phyloP scores from a whole-genome alignment of 116 monocot genomes.

The Trichopus zeylanicus region DNA sequence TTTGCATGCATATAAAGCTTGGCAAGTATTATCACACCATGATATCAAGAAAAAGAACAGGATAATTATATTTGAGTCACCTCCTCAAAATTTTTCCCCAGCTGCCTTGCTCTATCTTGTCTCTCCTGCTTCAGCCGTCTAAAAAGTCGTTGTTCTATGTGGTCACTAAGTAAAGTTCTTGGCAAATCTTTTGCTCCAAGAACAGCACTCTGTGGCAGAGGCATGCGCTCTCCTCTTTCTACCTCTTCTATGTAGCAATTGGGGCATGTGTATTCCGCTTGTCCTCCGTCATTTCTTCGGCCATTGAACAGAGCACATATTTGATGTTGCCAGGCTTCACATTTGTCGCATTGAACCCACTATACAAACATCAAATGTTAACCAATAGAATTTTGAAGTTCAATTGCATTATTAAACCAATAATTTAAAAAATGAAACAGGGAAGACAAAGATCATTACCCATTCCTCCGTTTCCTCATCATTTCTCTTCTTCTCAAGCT shows the following conservation, averaged over 20 bases:
- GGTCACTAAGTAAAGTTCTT: slow-evolving; percentile 79
- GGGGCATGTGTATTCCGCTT: slow-evolving; percentile 91
- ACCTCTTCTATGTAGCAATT: slow-evolving; percentile 81
- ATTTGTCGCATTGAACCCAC: slow-evolving; percentile 99
- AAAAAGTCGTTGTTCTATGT: slow-evolving; percentile 72
- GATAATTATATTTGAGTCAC: slow-evolving; percentile 20
- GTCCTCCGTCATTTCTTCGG: slow-evolving; percentile 80
- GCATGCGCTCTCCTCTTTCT: slow-evolving; percentile 71
- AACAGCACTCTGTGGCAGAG: slow-evolving; percentile 84
- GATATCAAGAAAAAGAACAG: not conserved
- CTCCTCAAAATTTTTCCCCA: slow-evolving; percentile 70
- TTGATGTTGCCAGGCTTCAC: slow-evolving; percentile 97
- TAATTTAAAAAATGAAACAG: not conserved
- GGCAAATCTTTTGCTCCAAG: slow-evolving; percentile 94
- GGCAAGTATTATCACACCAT: not conserved
- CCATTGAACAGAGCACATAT: slow-evolving; percentile 96
- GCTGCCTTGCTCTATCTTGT: slow-evolving; percentile 57
- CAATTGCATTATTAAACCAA: not conserved
- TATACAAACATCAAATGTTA: slow-evolving; percentile 21
- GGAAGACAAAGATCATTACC: slow-evolving; percentile 29
- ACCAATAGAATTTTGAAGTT: not conserved
- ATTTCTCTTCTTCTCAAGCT: slow-evolving; percentile 83
- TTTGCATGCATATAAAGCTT: not conserved
- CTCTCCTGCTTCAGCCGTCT: slow-evolving; percentile 64
- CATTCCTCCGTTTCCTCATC: slow-evolving; percentile 90